Evolutionary conservation across 768 basidiomycete species (phyloP).

Genomic region (Boletus barrowsii): DNA sequence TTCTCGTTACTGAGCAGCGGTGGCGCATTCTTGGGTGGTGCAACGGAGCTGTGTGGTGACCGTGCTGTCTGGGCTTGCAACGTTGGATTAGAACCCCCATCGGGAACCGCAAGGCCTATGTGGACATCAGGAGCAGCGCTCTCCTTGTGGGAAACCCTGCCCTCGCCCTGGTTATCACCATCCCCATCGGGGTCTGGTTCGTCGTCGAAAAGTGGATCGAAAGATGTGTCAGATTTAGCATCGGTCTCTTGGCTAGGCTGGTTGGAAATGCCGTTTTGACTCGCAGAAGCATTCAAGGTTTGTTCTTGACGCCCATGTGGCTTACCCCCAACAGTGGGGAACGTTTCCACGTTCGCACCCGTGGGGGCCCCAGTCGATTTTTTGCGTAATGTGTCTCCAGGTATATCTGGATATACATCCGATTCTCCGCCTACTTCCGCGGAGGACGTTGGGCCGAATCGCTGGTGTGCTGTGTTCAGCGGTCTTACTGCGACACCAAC

Average conservation of each 20-base stretch:
- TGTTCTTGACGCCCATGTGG: slow-evolving; percentile 15
- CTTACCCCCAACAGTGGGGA: slow-evolving; percentile 16
- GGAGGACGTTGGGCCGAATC: slow-evolving; percentile 24
- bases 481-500: slow-evolving; percentile 80
- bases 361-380: slow-evolving; percentile 13
- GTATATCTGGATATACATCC: slow-evolving; percentile 15
- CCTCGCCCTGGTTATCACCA: slow-evolving; percentile 24
- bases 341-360: slow-evolving; percentile 23
- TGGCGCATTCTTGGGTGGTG: slow-evolving; percentile 72
- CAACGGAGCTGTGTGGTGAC: slow-evolving; percentile 36
- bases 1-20: slow-evolving; percentile 62
- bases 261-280: slow-evolving; percentile 26
- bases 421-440: slow-evolving; percentile 24
- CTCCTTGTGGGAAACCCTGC: slow-evolving; percentile 15
- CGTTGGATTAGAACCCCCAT: slow-evolving; percentile 21
- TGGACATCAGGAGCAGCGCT: slow-evolving; percentile 7
- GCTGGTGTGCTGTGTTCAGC: slow-evolving; percentile 36
- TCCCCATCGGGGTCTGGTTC: slow-evolving; percentile 66
- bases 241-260: slow-evolving; percentile 44
- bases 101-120: slow-evolving; percentile 30
- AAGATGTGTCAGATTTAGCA: slow-evolving; percentile 74
- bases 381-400: slow-evolving; percentile 5
- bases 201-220: slow-evolving; percentile 89
- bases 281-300: slow-evolving; percentile 17
- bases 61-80: slow-evolving; percentile 24